Conservation (phyloP, 1,284 basidiomycete genomes). For the Tilletia setariae region DNA sequence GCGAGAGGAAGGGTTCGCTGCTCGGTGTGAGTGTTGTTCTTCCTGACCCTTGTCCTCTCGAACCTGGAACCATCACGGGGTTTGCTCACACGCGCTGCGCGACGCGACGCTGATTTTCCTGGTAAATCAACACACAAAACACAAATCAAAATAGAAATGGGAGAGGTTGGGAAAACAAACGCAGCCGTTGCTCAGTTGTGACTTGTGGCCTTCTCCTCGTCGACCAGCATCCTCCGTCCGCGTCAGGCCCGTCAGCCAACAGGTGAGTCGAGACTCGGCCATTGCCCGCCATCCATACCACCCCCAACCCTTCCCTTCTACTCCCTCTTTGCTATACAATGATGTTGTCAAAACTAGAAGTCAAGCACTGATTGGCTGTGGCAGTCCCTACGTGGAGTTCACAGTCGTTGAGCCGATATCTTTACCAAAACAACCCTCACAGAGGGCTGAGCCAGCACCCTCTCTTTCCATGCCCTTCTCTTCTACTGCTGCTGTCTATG, state of each 20-base stretch:
- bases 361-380: slow-evolving; percentile 12
- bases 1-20: not conserved
- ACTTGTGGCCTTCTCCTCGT: not conserved
- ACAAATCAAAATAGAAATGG: not conserved
- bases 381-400: slow-evolving; percentile 7
- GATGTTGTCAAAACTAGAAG: slow-evolving; percentile 17
- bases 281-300: not conserved
- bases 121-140: not conserved
- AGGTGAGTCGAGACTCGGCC: too few species aligned
- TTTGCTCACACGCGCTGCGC: not conserved
- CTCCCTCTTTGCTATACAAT: not conserved
- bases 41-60: not conserved
- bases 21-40: not conserved
- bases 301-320: not conserved
- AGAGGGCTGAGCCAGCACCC: not conserved
- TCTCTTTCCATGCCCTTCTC: not conserved
- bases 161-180: too few species aligned
- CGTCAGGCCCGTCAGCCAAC: too few species aligned
- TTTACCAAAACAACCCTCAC: not conserved
- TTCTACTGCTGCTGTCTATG: not conserved
- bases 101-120: not conserved
- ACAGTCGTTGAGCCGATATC: slow-evolving; percentile 8
- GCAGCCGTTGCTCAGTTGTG: too few species aligned
- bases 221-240: not conserved
- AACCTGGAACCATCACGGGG: too few species aligned